A percentile compares a stretch with the other conserved stretches of the same genome.
Conservation (phyloP, 2,329 filamentous ascomycete species). For the Cercospora sojina region DNA sequence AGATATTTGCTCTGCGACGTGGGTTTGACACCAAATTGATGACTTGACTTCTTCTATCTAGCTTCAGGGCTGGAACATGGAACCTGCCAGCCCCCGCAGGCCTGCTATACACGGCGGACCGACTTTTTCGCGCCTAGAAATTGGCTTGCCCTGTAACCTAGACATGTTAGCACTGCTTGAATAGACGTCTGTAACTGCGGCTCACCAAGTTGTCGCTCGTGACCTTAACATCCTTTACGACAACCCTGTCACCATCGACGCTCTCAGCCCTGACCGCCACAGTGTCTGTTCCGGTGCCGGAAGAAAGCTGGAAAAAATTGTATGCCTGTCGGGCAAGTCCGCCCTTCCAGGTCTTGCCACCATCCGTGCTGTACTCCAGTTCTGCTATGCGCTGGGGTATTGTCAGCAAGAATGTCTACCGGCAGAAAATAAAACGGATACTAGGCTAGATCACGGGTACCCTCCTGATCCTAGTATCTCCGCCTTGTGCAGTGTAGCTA, state of each 20-base stretch:
- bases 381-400: conserved; percentile 18
- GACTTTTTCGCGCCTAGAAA: not conserved
- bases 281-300: conserved; percentile 56
- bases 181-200: not conserved
- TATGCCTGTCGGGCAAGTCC: conserved; percentile 23
- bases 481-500: too few relatives aligned
- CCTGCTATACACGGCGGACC: not conserved
- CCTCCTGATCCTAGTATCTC: too few relatives aligned
- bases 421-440: too few relatives aligned
- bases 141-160: not conserved
- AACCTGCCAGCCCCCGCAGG: not conserved
- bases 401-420: conserved; percentile 11
- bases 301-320: conserved; percentile 61
- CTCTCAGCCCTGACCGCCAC: conserved; percentile 60
- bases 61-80: not conserved
- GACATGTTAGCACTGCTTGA: not conserved
- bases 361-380: conserved; percentile 25
- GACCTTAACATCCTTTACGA: conserved; percentile 54
- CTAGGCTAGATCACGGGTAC: too few relatives aligned
- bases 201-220: conserved; percentile 35
- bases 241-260: conserved; percentile 51
- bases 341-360: conserved; percentile 25
- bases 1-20: not conserved
- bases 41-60: not conserved
- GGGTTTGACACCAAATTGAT: not conserved